A percentile compares a stretch with the other conserved stretches of the same genome.
phyloP scores from a whole-genome alignment of 306 rosid species.

The Trifolium pratense region DNA sequence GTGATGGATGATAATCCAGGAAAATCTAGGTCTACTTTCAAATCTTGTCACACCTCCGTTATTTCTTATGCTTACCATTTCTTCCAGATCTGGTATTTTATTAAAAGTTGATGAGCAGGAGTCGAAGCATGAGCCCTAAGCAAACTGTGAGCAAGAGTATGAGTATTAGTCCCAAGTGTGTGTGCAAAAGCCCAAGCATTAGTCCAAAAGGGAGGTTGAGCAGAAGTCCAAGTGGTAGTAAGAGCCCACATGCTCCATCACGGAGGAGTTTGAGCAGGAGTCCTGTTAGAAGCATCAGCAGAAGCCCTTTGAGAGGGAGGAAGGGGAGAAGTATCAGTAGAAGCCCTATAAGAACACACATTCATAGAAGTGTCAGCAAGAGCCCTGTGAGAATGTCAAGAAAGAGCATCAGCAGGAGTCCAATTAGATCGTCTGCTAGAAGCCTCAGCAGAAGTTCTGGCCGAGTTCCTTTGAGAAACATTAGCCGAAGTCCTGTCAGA shows the following conservation, averaged over 20 bases:
- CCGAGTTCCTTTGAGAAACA: constrained; percentile 60
- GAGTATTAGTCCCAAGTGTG: constrained; percentile 88
- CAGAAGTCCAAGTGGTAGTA: constrained; percentile 43
- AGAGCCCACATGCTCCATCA: constrained; percentile 61
- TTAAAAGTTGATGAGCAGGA: constrained; percentile 94
- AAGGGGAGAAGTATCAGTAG: constrained; percentile 38
- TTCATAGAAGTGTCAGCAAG: constrained; percentile 52
- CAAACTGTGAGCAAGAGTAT: constrained; percentile 83
- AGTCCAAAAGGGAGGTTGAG: constrained; percentile 54
- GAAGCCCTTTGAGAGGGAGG: constrained; percentile 40
- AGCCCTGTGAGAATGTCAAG: constrained; percentile 55
- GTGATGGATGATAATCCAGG: constrained; percentile 82
- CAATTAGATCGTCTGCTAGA: constrained; percentile 60
- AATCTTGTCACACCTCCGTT: constrained; percentile 74
- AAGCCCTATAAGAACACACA: constrained; percentile 33
- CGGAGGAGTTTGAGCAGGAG: constrained; percentile 68
- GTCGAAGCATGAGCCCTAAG: constrained; percentile 90
- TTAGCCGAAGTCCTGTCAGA: constrained; percentile 76
- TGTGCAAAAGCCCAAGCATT: constrained; percentile 61
- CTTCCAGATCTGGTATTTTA: constrained; percentile 48
- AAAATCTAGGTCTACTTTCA: constrained; percentile 90
- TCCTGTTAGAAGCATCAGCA: constrained; percentile 57
- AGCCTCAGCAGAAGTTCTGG: constrained; percentile 77
- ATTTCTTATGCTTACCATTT: constrained; percentile 64
- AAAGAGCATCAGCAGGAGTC: constrained; percentile 75